A percentile compares a stretch with the other conserved stretches of the same genome.
These are phyloP conservation scores for Saccharum hybrid DNA, from an alignment of 202 grass and related monocot genomes.

Conservation along the genomic window DNA sequence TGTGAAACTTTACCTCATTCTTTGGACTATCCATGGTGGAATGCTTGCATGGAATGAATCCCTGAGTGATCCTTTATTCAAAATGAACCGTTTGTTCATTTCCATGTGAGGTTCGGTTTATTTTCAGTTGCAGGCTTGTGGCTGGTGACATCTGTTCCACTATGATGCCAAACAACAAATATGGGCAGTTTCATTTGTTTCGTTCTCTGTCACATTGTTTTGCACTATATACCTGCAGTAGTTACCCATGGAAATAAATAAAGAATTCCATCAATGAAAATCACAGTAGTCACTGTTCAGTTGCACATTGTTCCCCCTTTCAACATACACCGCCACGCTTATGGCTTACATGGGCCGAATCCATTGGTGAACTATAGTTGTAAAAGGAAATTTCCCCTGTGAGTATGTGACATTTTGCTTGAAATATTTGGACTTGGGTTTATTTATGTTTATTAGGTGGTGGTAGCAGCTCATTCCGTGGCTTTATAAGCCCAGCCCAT, in stretches of 20 bases:
- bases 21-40: background rate
- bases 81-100: background rate
- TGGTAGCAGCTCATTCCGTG: too few species aligned
- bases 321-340: too few species aligned
- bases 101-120: too few species aligned
- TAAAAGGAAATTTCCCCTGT: too few species aligned
- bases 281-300: background rate
- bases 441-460: too few species aligned
- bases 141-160: background rate
- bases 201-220: background rate
- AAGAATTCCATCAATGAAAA: background rate
- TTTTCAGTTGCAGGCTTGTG: constrained; percentile 13
- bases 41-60: background rate
- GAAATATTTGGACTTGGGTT: too few species aligned
- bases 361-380: too few species aligned
- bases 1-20: background rate
- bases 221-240: background rate
- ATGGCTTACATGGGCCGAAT: too few species aligned
- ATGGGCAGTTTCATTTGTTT: background rate
- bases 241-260: background rate
- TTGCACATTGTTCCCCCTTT: background rate
- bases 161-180: background rate
- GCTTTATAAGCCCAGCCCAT: too few species aligned
- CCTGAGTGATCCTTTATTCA: background rate
- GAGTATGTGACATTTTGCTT: too few species aligned